Base-by-base conservation (phyloP, 2,329 filamentous ascomycete genomes). In the Neurospora sp. region DNA sequence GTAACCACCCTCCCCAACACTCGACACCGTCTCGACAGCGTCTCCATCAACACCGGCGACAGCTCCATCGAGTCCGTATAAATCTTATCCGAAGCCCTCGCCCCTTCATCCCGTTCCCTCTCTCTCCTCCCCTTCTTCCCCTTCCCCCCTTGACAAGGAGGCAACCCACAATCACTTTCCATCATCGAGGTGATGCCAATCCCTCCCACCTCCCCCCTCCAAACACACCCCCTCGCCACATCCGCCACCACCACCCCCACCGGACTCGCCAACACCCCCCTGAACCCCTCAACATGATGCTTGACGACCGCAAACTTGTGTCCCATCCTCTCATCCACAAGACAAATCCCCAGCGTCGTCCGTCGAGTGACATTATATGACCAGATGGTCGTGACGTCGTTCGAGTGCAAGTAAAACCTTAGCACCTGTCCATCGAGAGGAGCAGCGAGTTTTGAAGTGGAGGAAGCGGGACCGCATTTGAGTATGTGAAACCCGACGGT, bases 81-180 rank as follows among this genome's bases (percentile, higher is more conserved):
- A 1, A 62, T 62, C 7, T 33, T 33, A n/a, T 62, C 52, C 15
- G 52, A 36, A 2, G 52, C 23, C 13, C 2, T 33, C 1, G 2
- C 2, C 7, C 52, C 23, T 13, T 28, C 19, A 8, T n/a, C 3
- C 33, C 33, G 33, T 5, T 33, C 3, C 15, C 13, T 13, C 2
- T 13, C 10, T 7, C 5, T 9, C 6, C 1, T 13, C 15, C 2
- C 8, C 28, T 2, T 3, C 7, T 0, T 4, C 28, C 2, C 2
- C 7, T 1, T n/a, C 0, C 23, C 8, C 15, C 23, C 1, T 17
- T 62, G 4, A 11, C 9, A 4, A 17, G 33, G 5, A 6, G 6
- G 33, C 42, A 46, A 42, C 40, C 40, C 40, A 42, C 23, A 28
- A 28, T 2, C 40, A 3, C 40, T 17, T 6, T 40, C 39, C 5